Evolutionary conservation across 345 rosid species (phyloP).

Genomic region (Populus ilicifolia): DNA sequence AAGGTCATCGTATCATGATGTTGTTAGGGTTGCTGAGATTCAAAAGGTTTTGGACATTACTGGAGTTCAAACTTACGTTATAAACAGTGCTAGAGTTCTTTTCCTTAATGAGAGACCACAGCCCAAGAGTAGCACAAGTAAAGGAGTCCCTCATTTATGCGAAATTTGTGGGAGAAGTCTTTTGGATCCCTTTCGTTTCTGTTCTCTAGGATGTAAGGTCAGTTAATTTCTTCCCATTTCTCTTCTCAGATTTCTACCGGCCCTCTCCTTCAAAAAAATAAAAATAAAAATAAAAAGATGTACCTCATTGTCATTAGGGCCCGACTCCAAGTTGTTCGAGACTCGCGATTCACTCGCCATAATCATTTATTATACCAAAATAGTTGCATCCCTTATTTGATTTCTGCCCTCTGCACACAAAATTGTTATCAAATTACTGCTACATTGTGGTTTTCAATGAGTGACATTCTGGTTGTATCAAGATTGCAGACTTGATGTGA

Average conservation of each 20-base stretch:
- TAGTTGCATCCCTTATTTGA: background rate
- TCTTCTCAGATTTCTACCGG: background rate
- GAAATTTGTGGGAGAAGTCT: constrained; percentile 82
- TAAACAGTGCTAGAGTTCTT: constrained; percentile 77
- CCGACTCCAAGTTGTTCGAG: too few relatives aligned
- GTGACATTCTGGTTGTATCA: background rate
- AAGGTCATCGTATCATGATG: constrained; percentile 88
- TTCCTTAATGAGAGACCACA: constrained; percentile 87
- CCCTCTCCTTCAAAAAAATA: background rate
- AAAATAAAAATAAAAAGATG: background rate
- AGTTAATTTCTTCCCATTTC: background rate
- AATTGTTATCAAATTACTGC: background rate
- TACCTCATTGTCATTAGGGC: background rate
- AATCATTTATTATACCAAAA: background rate
- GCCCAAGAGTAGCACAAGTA: constrained; percentile 41
- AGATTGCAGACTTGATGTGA: background rate
- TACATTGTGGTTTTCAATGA: background rate
- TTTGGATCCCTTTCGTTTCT: constrained; percentile 77
- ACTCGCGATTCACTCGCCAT: too few relatives aligned
- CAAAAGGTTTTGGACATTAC: constrained; percentile 66
- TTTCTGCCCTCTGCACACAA: background rate
- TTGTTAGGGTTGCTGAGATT: constrained; percentile 79
- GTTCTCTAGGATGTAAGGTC: constrained; percentile 95
- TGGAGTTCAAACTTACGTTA: constrained; percentile 87
- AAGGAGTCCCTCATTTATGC: constrained; percentile 58